Evolutionary conservation across 768 basidiomycete species (phyloP), one percentile per base, ranked within the genome.

Genomic region (Suillus ampliporus): DNA sequence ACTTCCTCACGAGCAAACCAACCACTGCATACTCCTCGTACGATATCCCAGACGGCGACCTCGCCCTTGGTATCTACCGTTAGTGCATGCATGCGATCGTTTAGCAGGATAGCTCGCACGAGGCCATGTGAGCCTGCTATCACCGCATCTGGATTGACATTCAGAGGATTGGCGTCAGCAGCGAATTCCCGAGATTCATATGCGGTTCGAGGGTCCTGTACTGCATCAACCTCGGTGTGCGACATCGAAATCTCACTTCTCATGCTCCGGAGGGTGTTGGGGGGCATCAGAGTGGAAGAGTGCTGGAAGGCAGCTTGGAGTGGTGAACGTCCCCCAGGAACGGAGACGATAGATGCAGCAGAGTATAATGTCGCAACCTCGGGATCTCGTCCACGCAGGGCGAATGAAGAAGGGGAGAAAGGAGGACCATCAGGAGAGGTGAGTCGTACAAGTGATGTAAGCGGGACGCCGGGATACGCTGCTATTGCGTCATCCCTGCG

Each of bases 31-130:
- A 79, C 62, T 0, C 90, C 89, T 1, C 89, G 82, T 13, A 95
- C 84, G 62, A 99, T 86, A 77, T 99, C 91, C 97, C 97, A 99
- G 8, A 94, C 89, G 0, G 90, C 92, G 13, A 98, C 89, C 68
- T 92, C 88, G 6, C 95, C 95, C 1, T 84, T 82, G 0, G 94
- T 97, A 71, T 98, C 91, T 46, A 97, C 89, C 0, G 94, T 95
- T 48, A 99, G 78, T 21, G 91, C 94, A 71, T 98, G 95, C 66
- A 94, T 82, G 63, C 93, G 84, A 71, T 98, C 94, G 74, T 94
- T 97, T 46, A 99, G 78, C 52, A 97, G 80, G 46, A 92, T 78
- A 8, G 87, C 89, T 38, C 96, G 83, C 54, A 97, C 89, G 26
- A 98, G 83, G 4, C 97, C 97, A 64, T 86, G 83, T 57, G 87